These are phyloP conservation scores for Porcisia hertigi DNA, from an alignment of 208 protist species.

Conservation along the genomic window DNA sequence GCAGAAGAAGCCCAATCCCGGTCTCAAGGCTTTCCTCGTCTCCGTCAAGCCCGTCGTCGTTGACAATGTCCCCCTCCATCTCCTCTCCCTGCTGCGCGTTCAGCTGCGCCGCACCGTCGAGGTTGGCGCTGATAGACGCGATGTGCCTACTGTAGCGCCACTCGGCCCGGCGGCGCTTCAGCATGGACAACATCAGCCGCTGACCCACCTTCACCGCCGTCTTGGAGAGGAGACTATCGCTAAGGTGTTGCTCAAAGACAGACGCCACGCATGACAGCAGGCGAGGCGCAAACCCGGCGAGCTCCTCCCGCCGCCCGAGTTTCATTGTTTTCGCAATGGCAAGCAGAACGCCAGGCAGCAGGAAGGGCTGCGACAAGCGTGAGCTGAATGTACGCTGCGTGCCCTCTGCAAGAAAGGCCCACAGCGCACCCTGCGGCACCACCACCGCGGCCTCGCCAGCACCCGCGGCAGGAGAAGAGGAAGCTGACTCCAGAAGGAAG, in stretches of 20 bases:
- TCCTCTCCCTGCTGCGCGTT: background rate
- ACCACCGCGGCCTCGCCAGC: background rate
- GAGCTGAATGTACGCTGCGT: slow-evolving; percentile 29
- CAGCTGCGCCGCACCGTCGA: slow-evolving; percentile 22
- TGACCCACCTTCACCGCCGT: slow-evolving; percentile 90
- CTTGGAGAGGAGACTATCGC: slow-evolving; percentile 84
- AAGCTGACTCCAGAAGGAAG: slow-evolving; percentile 28
- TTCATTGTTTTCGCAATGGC: slow-evolving; percentile 93
- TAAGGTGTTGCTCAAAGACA: slow-evolving; percentile 29
- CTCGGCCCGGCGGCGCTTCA: slow-evolving; percentile 76
- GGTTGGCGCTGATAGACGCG: slow-evolving; percentile 69
- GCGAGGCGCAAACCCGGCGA: slow-evolving; percentile 59
- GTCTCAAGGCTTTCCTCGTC: slow-evolving; percentile 78
- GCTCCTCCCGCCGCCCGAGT: slow-evolving; percentile 86
- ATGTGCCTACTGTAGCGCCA: slow-evolving; percentile 93
- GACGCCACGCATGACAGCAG: slow-evolving; percentile 49
- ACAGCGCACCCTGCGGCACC: slow-evolving; percentile 14
- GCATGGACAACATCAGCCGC: slow-evolving; percentile 87
- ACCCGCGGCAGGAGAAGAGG: background rate
- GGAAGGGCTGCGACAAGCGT: slow-evolving; percentile 26
- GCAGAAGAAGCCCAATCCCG: slow-evolving; percentile 68
- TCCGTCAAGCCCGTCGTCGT: slow-evolving; percentile 49
- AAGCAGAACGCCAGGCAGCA: slow-evolving; percentile 82
- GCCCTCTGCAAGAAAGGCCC: slow-evolving; percentile 23
- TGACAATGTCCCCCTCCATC: slow-evolving; percentile 22